Conservation (phyloP, 192 early-diverging fungal species). For the Umbelopsis ramanniana region DNA sequence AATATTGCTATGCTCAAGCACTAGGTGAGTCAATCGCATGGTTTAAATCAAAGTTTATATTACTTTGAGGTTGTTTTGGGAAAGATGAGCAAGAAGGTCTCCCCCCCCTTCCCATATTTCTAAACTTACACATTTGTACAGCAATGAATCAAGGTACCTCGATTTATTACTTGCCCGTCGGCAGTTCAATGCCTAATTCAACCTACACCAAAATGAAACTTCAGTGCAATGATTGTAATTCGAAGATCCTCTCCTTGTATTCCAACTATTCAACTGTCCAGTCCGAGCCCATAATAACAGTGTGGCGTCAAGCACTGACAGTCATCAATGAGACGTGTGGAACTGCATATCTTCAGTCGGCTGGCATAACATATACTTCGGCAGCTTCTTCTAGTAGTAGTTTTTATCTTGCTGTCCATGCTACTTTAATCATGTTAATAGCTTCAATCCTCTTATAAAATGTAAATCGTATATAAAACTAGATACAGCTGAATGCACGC, state of each 20-base stretch:
- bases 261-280: not conserved
- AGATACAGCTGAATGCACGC: not conserved
- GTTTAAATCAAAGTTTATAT: not conserved
- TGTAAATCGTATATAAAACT: not conserved
- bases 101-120: not conserved
- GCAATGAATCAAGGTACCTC: conserved; percentile 2
- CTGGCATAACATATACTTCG: not conserved
- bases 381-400: not conserved
- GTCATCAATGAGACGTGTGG: conserved; percentile 12
- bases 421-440: conserved; percentile 2
- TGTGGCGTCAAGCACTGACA: not conserved
- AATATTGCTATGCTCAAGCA: conserved; percentile 11
- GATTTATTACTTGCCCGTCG: not conserved
- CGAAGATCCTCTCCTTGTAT: not conserved
- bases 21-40: not conserved
- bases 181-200: not conserved
- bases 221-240: conserved; percentile 2
- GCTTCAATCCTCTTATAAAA: not conserved
- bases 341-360: not conserved
- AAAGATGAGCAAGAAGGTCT: not conserved
- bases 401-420: not conserved
- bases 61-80: not conserved
- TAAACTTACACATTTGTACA: not conserved
- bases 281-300: not conserved
- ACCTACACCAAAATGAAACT: not conserved